Base-by-base conservation (phyloP, 768 basidiomycete genomes). In the Leucocoprinus sp. region DNA sequence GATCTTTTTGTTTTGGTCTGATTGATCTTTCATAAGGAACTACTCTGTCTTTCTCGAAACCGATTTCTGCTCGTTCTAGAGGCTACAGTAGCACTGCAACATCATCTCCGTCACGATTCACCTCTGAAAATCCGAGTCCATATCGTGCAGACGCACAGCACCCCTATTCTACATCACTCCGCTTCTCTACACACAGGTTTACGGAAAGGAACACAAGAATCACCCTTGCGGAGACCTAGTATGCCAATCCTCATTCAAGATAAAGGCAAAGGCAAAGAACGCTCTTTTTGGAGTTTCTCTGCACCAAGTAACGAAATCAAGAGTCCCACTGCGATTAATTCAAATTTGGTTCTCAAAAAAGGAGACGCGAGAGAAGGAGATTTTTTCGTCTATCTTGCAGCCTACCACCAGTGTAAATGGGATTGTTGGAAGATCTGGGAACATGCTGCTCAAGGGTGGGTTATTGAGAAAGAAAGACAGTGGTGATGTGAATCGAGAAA, bases 111-210 rank as follows among this genome's bases (percentile, higher is more conserved):
- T 17, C 27, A 21, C 47, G 22, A 37, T 27, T 23, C 26, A 29
- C 5, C 33, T 36, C 49, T 1, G 46, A 49, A 24, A 47, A 37
- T 9, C 49, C 31, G 27, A 50, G 36, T 14, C 50, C 21, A 14
- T 37, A 36, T 35, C 47, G 22, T n/a, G 17, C n/a, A n/a, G 31
- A 31, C 29, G 28, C 23, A 45, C 43, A 44, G 55, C 46, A 8
- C 42, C 15, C 33, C 40, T 4, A 23, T 36, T 4, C 31, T 54
- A 17, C 48, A 51, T 24, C 61, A 63, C 26, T 61, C 60, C 0
- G 52, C 59, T 4, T 63, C 62, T 7, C 55, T 61, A 49, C 58
- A 61, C 37, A 47, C 54, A 4, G 49, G 43, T 8, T 26, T 54
- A n/a, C 43, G 50, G 35, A 50, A 45, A 11, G 38, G 43, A 2